These are phyloP conservation scores for Nigrograna mackinnonii DNA, from an alignment of 2,329 filamentous ascomycete species.

Conservation along the genomic window DNA sequence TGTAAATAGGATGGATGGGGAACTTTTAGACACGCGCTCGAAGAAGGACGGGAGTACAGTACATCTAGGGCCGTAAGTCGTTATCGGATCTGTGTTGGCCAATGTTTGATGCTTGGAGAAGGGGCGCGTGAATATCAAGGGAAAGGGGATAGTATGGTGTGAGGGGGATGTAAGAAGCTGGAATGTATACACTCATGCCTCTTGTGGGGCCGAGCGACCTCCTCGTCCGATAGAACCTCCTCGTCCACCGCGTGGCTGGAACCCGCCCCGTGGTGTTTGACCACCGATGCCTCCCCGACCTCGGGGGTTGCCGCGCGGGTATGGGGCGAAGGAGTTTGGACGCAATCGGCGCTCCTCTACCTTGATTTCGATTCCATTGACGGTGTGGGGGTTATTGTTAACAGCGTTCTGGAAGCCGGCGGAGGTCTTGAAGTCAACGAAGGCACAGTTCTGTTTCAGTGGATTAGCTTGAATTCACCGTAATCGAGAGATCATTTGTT, in stretches of 20 bases:
- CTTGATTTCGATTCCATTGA: constrained; percentile 80
- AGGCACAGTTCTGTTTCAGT: constrained; percentile 80
- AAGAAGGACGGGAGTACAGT: constrained; percentile 35
- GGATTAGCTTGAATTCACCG: constrained; percentile 15
- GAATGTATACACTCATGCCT: constrained; percentile 26
- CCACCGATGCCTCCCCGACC: constrained; percentile 65
- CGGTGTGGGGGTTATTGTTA: constrained; percentile 80
- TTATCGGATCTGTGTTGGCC: constrained; percentile 18
- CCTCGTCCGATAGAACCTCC: constrained; percentile 64
- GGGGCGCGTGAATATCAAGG: too few relatives aligned
- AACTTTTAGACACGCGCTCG: constrained; percentile 43
- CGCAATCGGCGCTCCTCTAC: constrained; percentile 84
- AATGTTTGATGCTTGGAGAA: too few relatives aligned
- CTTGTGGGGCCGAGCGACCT: constrained; percentile 41
- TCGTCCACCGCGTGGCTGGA: constrained; percentile 69
- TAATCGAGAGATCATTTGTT: constrained; percentile 18
- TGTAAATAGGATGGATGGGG: constrained; percentile 25
- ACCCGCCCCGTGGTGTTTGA: constrained; percentile 69
- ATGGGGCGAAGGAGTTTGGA: constrained; percentile 38
- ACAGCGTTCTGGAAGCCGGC: constrained; percentile 84
- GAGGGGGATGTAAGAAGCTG: too few relatives aligned
- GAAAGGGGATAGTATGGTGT: too few relatives aligned
- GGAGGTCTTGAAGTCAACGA: constrained; percentile 85
- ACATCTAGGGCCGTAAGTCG: constrained; percentile 42
- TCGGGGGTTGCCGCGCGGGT: constrained; percentile 45